Percentiles rank a stretch among this genome's conserved stretches.
These are phyloP conservation scores for Xylaria acuta DNA, from an alignment of 495 filamentous ascomycete genomes.

Conservation along the genomic window DNA sequence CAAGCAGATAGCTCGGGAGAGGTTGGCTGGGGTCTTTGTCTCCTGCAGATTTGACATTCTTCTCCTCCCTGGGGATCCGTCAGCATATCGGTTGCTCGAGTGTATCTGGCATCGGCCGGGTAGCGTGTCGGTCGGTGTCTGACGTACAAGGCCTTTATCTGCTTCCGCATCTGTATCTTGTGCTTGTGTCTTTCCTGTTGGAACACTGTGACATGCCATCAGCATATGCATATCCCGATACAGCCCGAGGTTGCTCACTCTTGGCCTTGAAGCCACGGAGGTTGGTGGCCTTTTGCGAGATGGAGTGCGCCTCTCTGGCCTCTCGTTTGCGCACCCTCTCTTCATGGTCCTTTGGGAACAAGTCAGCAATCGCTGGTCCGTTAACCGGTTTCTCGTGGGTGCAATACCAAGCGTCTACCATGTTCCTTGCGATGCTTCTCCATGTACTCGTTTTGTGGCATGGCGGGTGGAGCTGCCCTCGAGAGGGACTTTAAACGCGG, in stretches of 20 bases:
- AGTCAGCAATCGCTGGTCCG: background rate
- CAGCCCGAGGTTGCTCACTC: conserved; percentile 27
- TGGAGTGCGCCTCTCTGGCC: conserved; percentile 86
- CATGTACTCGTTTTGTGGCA: conserved; percentile 94
- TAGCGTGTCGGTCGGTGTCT: conserved; percentile 92
- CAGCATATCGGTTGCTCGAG: conserved; percentile 61
- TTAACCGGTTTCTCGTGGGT: background rate
- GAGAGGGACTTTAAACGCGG: conserved; percentile 28
- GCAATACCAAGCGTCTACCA: conserved; percentile 60
- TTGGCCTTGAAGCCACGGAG: conserved; percentile 91
- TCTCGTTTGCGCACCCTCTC: conserved; percentile 86
- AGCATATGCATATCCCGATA: background rate
- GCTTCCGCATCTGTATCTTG: conserved; percentile 99
- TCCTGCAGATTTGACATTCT: conserved; percentile 91
- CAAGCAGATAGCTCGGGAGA: conserved; percentile 87
- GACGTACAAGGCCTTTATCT: conserved; percentile 69
- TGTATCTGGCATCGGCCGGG: conserved; percentile 96
- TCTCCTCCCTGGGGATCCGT: conserved; percentile 67
- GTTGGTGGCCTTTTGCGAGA: conserved; percentile 87
- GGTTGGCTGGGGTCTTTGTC: conserved; percentile 75
- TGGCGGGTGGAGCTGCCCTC: conserved; percentile 32
- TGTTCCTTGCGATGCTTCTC: conserved; percentile 86
- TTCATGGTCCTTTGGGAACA: conserved; percentile 70
- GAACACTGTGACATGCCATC: conserved; percentile 20
- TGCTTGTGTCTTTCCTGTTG: conserved; percentile 86